Conservation (phyloP, 192 early-diverging fungal genomes). For the Podila minutissima region DNA sequence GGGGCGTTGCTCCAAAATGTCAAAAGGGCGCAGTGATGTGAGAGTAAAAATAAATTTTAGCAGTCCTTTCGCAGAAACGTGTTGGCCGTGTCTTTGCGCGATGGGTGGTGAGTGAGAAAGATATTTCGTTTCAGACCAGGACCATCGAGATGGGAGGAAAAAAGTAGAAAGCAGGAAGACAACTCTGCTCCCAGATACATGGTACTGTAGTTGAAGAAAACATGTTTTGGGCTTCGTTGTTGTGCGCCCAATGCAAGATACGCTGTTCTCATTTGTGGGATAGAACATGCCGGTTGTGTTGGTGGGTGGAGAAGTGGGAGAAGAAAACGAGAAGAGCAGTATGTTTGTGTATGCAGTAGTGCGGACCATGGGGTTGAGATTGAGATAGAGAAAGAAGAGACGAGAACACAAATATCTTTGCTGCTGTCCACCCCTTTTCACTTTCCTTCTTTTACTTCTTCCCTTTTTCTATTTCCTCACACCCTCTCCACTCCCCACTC, state of each 20-base stretch:
- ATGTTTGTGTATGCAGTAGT: slow-evolving; percentile 1
- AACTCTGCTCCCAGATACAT: slow-evolving; percentile 2
- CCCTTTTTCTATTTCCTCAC: neutral
- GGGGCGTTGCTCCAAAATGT: neutral
- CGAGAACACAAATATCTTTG: neutral
- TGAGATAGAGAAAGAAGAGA: no score
- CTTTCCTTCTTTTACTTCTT: neutral
- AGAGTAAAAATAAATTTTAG: no score
- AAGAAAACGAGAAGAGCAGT: no score
- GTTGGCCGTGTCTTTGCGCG: neutral
- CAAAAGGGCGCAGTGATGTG: no score
- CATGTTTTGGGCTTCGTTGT: no score
- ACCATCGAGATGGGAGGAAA: no score
- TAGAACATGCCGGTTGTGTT: neutral
- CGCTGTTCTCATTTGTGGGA: no score
- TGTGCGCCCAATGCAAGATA: neutral
- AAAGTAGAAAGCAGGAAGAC: neutral
- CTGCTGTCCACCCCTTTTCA: neutral
- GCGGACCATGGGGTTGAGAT: neutral
- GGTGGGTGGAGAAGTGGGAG: neutral
- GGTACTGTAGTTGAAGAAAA: no score
- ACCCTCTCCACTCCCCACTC: no score
- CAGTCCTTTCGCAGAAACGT: neutral
- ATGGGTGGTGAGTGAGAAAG: neutral
- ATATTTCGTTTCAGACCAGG: neutral